Conservation (phyloP, 139 green algal species). For the Coelastrella sp. region DNA sequence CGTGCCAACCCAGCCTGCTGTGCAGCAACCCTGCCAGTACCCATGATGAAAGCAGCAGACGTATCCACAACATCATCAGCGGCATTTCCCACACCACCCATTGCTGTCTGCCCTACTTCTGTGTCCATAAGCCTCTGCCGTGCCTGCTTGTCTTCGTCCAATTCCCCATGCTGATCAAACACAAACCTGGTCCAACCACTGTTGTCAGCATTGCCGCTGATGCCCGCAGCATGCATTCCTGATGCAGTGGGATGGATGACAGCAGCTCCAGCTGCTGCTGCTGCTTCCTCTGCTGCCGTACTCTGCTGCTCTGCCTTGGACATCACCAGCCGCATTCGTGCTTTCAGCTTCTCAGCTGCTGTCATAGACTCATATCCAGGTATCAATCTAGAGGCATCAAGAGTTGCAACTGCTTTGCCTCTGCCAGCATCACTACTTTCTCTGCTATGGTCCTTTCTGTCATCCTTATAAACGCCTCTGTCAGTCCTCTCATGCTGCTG, state of each 20-base stretch:
- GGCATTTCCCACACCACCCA: not conserved
- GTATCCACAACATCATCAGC: not conserved
- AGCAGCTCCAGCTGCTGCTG: not conserved
- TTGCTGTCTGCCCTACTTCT: not conserved
- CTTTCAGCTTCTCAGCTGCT: constrained; percentile 31
- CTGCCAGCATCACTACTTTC: not conserved
- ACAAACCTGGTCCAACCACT: constrained; percentile 18
- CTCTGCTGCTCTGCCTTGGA: constrained; percentile 1
- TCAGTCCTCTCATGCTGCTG: no score
- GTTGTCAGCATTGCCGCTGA: not conserved
- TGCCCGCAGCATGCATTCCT: no score
- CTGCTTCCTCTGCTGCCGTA: not conserved
- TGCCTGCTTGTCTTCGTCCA: constrained; percentile 28
- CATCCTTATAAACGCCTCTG: not conserved
- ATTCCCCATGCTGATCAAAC: constrained; percentile 11
- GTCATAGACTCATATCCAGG: constrained; percentile 12
- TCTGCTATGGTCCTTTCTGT: not conserved
- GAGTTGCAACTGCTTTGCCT: not conserved
- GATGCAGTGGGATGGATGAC: not conserved
- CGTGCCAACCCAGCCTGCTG: not conserved
- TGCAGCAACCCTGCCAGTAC: constrained; percentile 29
- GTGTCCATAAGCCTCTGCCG: constrained; percentile 20
- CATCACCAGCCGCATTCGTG: constrained; percentile 25
- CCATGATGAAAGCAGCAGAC: constrained; percentile 31
- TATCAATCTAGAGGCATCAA: constrained; percentile 17